Conservation (phyloP, 1,284 basidiomycete genomes). For the Coriolopsis trogii region DNA sequence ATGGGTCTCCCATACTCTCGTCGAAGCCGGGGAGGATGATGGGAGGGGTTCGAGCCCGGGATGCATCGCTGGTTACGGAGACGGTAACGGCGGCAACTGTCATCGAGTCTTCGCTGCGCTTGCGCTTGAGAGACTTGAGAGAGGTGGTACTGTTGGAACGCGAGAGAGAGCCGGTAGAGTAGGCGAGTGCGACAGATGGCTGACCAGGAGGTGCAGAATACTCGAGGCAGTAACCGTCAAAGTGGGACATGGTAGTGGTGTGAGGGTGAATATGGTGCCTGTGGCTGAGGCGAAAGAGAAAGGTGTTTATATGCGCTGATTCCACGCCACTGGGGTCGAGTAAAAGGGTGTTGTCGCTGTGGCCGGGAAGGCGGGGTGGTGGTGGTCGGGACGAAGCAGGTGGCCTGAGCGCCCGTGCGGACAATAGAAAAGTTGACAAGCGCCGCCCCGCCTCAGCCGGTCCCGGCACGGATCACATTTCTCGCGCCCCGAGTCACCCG, state of each 20-base stretch:
- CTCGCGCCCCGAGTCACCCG: too few relatives aligned
- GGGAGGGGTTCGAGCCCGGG: background rate
- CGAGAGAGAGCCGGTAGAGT: conserved; percentile 6
- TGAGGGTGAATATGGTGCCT: background rate
- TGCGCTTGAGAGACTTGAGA: conserved; percentile 17
- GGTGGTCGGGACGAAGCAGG: background rate
- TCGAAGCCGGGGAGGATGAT: conserved; percentile 17
- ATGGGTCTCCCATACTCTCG: conserved; percentile 1
- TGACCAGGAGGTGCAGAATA: conserved; percentile 5
- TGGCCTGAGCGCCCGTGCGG: background rate
- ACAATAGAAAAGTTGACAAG: too few relatives aligned
- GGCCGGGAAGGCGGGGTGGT: background rate
- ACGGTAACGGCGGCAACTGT: background rate
- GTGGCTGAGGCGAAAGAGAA: background rate
- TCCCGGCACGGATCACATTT: too few relatives aligned
- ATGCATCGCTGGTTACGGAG: background rate
- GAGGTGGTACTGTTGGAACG: background rate
- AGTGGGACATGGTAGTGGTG: conserved; percentile 4
- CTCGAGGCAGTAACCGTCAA: conserved; percentile 9
- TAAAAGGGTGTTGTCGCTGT: background rate
- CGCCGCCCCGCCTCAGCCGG: too few relatives aligned
- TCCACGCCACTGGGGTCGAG: background rate
- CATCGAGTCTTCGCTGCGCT: conserved; percentile 17
- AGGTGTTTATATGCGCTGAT: conserved; percentile 4
- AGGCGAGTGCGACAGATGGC: conserved; percentile 10